phyloP scores from a whole-genome alignment of 345 rosid species.

The Eucalyptus cloeziana region DNA sequence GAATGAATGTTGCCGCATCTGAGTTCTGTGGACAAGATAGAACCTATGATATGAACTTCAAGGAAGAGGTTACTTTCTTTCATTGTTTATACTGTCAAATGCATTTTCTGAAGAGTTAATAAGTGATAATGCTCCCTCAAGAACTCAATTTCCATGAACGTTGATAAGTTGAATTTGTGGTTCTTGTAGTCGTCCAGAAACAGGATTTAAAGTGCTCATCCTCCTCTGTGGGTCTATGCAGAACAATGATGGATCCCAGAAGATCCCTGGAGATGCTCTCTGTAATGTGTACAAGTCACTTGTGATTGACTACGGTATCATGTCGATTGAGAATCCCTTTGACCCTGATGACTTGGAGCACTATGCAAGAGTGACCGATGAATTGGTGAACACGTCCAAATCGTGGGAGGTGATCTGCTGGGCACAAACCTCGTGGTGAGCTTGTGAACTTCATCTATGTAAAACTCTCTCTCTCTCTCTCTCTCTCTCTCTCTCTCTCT shows the following conservation, averaged over 20 bases:
- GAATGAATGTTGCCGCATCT: constrained; percentile 98
- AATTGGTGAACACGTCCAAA: constrained; percentile 69
- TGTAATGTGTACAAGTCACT: constrained; percentile 83
- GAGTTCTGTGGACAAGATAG: constrained; percentile 73
- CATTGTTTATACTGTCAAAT: background rate
- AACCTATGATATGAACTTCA: constrained; percentile 80
- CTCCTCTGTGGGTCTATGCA: constrained; percentile 3
- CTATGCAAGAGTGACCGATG: constrained; percentile 58
- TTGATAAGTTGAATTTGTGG: background rate
- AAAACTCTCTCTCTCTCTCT: background rate
- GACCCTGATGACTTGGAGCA: constrained; percentile 97
- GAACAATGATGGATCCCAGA: constrained; percentile 81
- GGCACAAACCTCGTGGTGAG: constrained; percentile 94
- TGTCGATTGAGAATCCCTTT: constrained; percentile 90
- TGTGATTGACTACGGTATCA: constrained; percentile 67
- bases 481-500: background rate
- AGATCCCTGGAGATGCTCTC: constrained; percentile 79
- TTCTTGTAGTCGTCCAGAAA: background rate
- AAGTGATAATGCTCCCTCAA: background rate
- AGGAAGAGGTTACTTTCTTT: constrained; percentile 49
- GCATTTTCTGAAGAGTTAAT: background rate
- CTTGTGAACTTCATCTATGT: background rate
- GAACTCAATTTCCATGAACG: background rate
- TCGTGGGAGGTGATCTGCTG: constrained; percentile 88
- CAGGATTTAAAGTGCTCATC: background rate